These are phyloP conservation scores for Globisporangium sylvaticum DNA, from an alignment of 352 stramenopile species.

Conservation along the genomic window DNA sequence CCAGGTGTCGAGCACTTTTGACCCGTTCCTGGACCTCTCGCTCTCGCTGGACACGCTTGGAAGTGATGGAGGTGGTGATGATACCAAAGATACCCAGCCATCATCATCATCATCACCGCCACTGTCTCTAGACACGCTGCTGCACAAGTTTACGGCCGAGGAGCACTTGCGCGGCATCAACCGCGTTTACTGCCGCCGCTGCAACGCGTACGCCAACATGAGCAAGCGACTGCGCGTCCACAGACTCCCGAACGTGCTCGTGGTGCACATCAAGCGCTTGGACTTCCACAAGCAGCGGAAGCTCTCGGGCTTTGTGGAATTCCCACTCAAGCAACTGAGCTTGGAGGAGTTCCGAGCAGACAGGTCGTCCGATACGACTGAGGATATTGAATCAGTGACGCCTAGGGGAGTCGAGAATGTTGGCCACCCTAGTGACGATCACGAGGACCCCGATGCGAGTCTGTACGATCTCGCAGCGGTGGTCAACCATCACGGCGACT, in stretches of 20 bases:
- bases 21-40: slow-evolving; percentile 73
- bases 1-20: slow-evolving; percentile 50
- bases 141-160: slow-evolving; percentile 46
- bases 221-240: slow-evolving; percentile 63
- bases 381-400: slow-evolving; percentile 9
- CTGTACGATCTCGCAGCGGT: slow-evolving; percentile 67
- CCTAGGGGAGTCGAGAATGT: slow-evolving; percentile 13
- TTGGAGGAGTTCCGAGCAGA: slow-evolving; percentile 35
- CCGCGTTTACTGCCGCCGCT: slow-evolving; percentile 60
- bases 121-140: slow-evolving; percentile 34
- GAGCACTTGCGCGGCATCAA: slow-evolving; percentile 55
- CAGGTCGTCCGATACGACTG: neutral
- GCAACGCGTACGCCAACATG: slow-evolving; percentile 50
- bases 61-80: neutral
- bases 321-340: slow-evolving; percentile 40
- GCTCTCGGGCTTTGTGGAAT: slow-evolving; percentile 39
- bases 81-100: neutral
- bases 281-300: slow-evolving; percentile 70
- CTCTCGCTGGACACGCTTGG: slow-evolving; percentile 40
- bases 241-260: slow-evolving; percentile 61
- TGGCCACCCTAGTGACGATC: slow-evolving; percentile 9
- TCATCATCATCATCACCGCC: neutral
- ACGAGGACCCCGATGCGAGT: slow-evolving; percentile 8
- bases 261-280: slow-evolving; percentile 73
- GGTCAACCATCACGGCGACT: slow-evolving; percentile 66